phyloP scores from a whole-genome alignment of 768 basidiomycete genomes.

The Tricholoma flavovirens region DNA sequence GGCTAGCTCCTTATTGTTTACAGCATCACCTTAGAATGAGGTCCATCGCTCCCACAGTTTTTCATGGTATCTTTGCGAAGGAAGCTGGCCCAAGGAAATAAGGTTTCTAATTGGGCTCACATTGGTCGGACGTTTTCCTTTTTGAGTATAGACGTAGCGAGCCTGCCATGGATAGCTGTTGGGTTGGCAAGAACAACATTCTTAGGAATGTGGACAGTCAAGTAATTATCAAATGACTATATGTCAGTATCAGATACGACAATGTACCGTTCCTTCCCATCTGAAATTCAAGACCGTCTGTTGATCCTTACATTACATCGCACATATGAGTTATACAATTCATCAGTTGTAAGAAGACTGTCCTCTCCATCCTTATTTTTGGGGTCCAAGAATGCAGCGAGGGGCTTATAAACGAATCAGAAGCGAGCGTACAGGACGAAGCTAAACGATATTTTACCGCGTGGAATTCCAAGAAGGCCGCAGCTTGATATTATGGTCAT shows the following conservation, averaged over 20 bases:
- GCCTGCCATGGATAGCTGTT: neutral
- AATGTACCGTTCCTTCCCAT: too few species aligned
- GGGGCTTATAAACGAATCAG: constrained; percentile 32
- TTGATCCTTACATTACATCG: constrained; percentile 44
- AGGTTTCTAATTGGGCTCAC: constrained; percentile 25
- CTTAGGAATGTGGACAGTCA: neutral
- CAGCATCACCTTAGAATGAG: constrained; percentile 42
- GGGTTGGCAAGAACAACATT: neutral
- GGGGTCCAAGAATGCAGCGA: constrained; percentile 62
- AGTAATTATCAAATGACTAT: neutral
- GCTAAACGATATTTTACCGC: constrained; percentile 32
- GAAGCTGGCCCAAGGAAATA: constrained; percentile 32
- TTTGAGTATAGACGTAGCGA: constrained; percentile 7
- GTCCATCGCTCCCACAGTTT: constrained; percentile 34
- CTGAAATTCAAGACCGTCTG: neutral
- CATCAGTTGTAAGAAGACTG: constrained; percentile 61
- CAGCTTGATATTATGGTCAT: constrained; percentile 32
- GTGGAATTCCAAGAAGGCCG: constrained; percentile 67
- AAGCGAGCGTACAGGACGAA: constrained; percentile 2
- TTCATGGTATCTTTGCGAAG: constrained; percentile 34
- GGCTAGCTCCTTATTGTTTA: too few species aligned
- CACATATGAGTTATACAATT: constrained; percentile 71
- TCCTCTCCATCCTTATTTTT: constrained; percentile 52
- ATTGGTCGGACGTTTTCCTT: too few species aligned
- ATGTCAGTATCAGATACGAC: too few species aligned